Base-by-base conservation (phyloP, 2,329 filamentous ascomycete species). In the Lachnellula hyalina region DNA sequence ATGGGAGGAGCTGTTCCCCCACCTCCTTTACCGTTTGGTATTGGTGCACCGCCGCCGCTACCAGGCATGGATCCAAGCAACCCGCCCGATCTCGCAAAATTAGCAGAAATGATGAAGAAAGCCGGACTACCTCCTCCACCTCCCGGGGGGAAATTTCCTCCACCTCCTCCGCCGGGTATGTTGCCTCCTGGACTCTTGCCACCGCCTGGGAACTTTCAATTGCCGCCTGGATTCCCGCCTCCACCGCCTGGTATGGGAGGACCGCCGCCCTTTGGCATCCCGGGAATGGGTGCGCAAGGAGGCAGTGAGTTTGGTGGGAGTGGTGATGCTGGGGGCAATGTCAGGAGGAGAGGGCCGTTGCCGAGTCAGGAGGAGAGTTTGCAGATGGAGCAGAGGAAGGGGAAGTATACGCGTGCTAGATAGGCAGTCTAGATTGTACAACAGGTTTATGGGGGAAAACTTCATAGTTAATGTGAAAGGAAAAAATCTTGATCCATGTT, bases 281-380 rank as follows among this genome's bases (percentile, higher is more conserved):
- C 28, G 34, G 52, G 47, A 7, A 34, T 15, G 44, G 17, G n/a
- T 21, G 15, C 19, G 6, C 44, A 32, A 17, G 19, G 12, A 4
- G n/a, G 19, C 11, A 45, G 17, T n/a, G 51, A 68, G 55, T 50
- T 64, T 56, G 67, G 71, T 55, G 62, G 63, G 55, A 66, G 71
- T 54, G 64, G 69, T 12, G 68, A 65, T 21, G 70, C 65, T 35
- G 68, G 72, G 5, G 73, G 70, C 21, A 69, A 69, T 46, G 69
- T 83, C 17, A 78, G 87, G 56, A 78, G 75, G 62, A 74, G 85
- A 57, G 89, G 81, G 5, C 90, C 89, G 8, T 72, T 96, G 44
- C 90, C 90, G 0, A 92, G 89, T 68, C 90, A 95, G 72, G 84
- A 89, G 67, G 90, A 94, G 68, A 92, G 88, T 63, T 72, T 95